Conservation (phyloP, 1,284 basidiomycete genomes). For the Phlebopus sp. region DNA sequence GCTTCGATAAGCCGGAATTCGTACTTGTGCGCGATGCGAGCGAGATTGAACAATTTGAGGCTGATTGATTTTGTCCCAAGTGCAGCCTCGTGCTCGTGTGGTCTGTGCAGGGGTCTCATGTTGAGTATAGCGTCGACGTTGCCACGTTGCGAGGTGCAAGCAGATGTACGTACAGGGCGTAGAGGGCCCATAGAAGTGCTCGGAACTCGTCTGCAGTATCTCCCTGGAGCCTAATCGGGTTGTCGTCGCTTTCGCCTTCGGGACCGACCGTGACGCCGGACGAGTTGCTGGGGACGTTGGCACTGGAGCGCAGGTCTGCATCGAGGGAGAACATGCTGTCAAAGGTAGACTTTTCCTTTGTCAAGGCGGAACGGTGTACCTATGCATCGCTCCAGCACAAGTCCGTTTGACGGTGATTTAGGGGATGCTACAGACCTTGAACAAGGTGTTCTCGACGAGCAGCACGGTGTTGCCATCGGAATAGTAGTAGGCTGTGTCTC, state of each 20-base stretch:
- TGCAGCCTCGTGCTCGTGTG: slow-evolving; percentile 46
- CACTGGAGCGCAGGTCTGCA: slow-evolving; percentile 28
- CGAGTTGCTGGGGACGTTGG: slow-evolving; percentile 11
- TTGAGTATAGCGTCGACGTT: slow-evolving; percentile 7
- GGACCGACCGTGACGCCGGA: slow-evolving; percentile 27
- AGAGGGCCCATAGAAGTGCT: slow-evolving; percentile 46
- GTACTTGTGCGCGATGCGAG: slow-evolving; percentile 55
- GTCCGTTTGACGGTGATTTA: slow-evolving; percentile 1
- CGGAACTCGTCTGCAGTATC: slow-evolving; percentile 48
- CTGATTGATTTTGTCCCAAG: slow-evolving; percentile 40
- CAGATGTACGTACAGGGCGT: slow-evolving; percentile 43
- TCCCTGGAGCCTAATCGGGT: slow-evolving; percentile 47
- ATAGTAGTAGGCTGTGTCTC: slow-evolving; percentile 32
- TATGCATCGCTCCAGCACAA: slow-evolving; percentile 19
- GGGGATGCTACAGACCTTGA: slow-evolving; percentile 46
- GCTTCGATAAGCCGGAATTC: slow-evolving; percentile 49
- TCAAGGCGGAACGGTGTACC: slow-evolving; percentile 51
- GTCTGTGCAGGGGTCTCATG: slow-evolving; percentile 30
- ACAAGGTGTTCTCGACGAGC: slow-evolving; percentile 44
- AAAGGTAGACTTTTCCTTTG: slow-evolving; percentile 51
- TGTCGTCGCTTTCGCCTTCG: slow-evolving; percentile 46
- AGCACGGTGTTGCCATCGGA: slow-evolving; percentile 47
- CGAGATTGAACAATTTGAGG: slow-evolving; percentile 44
- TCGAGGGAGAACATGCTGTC: slow-evolving; percentile 52
- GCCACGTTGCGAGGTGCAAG: slow-evolving; percentile 2